phyloP scores from a whole-genome alignment of 1,284 basidiomycete genomes.

The Apiotrichum domesticum region DNA sequence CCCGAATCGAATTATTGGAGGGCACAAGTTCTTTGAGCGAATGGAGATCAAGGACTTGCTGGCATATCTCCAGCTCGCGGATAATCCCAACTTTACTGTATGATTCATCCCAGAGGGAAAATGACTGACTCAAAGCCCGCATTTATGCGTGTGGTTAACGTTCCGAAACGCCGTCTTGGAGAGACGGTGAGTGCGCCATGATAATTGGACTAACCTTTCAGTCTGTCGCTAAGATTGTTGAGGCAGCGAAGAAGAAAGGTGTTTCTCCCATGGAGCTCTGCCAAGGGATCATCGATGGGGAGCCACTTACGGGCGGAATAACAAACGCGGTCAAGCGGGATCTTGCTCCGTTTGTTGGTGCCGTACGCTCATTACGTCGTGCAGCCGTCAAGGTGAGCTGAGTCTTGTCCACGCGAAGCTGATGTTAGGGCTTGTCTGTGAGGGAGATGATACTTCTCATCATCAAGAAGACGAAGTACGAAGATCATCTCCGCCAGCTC shows the following conservation, averaged over 20 bases:
- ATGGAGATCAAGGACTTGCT: constrained; percentile 79
- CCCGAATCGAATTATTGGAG: constrained; percentile 69
- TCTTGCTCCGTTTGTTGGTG: constrained; percentile 56
- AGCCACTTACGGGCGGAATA: constrained; percentile 54
- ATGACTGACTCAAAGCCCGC: constrained; percentile 52
- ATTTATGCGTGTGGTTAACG: constrained; percentile 69
- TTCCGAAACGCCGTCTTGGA: constrained; percentile 70
- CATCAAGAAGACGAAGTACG: constrained; percentile 60
- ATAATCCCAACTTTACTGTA: constrained; percentile 66
- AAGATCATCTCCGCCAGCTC: constrained; percentile 64
- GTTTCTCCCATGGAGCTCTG: constrained; percentile 59
- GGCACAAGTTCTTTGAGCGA: constrained; percentile 82
- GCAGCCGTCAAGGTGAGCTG: constrained; percentile 54
- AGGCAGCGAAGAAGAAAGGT: constrained; percentile 53
- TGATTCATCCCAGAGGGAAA: constrained; percentile 2
- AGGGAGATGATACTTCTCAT: constrained; percentile 61
- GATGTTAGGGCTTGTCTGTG: constrained; percentile 56
- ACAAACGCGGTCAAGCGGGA: constrained; percentile 63
- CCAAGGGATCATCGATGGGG: constrained; percentile 58
- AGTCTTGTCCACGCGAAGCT: neutral
- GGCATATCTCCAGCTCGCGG: constrained; percentile 75
- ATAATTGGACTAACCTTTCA: constrained; percentile 28
- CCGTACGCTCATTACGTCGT: constrained; percentile 55
- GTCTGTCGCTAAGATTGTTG: constrained; percentile 59
- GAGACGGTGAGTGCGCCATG: constrained; percentile 58